A percentile compares a stretch with the other conserved stretches of the same genome.
These are phyloP conservation scores for Penicillium sp. DNA, from an alignment of 2,329 filamentous ascomycete genomes.

Conservation along the genomic window DNA sequence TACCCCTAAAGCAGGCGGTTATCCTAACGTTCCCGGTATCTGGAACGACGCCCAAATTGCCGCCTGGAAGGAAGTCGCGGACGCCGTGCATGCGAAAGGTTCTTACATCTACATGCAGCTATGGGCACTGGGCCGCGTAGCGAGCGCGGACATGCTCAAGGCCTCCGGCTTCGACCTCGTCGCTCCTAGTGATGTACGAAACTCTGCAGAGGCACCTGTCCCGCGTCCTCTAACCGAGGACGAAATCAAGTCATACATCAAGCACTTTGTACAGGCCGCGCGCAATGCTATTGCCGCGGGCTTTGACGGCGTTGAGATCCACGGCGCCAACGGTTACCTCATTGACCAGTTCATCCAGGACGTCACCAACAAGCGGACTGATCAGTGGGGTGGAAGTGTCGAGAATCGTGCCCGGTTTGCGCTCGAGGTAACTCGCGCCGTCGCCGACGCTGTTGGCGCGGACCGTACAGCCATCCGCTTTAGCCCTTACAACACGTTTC, in stretches of 20 bases:
- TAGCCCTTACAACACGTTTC: slow-evolving; percentile 44
- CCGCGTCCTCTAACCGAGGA: slow-evolving; percentile 37
- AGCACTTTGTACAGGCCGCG: slow-evolving; percentile 48
- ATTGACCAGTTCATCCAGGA: slow-evolving; percentile 54
- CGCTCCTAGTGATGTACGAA: background rate
- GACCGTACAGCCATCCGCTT: slow-evolving; percentile 50
- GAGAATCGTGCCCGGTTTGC: slow-evolving; percentile 55
- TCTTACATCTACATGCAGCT: slow-evolving; percentile 64
- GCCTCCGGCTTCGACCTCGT: slow-evolving; percentile 15
- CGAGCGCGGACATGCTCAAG: slow-evolving; percentile 36
- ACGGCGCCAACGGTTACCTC: slow-evolving; percentile 52
- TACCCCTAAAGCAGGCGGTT: slow-evolving; percentile 48
- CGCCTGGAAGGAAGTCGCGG: slow-evolving; percentile 61
- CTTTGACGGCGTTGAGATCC: slow-evolving; percentile 54
- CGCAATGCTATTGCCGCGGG: slow-evolving; percentile 56
- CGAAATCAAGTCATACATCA: slow-evolving; percentile 46
- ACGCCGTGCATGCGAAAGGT: slow-evolving; percentile 63
- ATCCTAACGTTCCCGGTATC: slow-evolving; percentile 57
- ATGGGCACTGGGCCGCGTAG: slow-evolving; percentile 60
- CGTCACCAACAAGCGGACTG: slow-evolving; percentile 48
- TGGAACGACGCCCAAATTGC: slow-evolving; percentile 56
- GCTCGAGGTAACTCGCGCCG: slow-evolving; percentile 50
- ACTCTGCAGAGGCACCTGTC: slow-evolving; percentile 24
- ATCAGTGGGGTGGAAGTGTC: slow-evolving; percentile 52
- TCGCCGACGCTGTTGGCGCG: slow-evolving; percentile 47